Evolutionary conservation across 441 rosid genomes (phyloP).

Genomic region (Croton laevigatus): DNA sequence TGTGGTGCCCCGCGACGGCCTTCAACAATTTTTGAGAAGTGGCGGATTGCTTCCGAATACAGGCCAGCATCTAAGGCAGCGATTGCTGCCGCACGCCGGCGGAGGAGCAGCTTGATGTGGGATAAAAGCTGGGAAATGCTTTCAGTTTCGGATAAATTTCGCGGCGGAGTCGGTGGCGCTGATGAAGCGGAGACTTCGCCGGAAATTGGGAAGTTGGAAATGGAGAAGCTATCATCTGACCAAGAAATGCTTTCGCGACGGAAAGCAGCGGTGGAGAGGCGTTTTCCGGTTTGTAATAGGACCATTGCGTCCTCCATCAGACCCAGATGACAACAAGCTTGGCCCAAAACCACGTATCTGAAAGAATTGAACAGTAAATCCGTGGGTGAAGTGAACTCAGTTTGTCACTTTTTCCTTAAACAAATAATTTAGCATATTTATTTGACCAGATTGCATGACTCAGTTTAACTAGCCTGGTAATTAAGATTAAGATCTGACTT

Average conservation of each 20-base stretch:
- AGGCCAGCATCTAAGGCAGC: slow-evolving; percentile 82
- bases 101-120: slow-evolving; percentile 77
- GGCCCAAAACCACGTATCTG: slow-evolving; percentile 85
- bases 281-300: slow-evolving; percentile 93
- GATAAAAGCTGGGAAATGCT: slow-evolving; percentile 60
- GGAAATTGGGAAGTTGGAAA: slow-evolving; percentile 39
- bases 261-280: slow-evolving; percentile 77
- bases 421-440: background rate
- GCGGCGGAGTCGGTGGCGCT: slow-evolving; percentile 57
- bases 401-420: background rate
- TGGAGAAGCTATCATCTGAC: slow-evolving; percentile 86
- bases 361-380: slow-evolving; percentile 1
- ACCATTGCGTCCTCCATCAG: slow-evolving; percentile 96
- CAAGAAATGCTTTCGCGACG: slow-evolving; percentile 85
- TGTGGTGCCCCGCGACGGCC: slow-evolving; percentile 83
- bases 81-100: slow-evolving; percentile 80
- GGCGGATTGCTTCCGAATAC: slow-evolving; percentile 75
- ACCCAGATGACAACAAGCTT: slow-evolving; percentile 91
- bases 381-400: background rate
- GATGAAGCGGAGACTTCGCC: slow-evolving; percentile 29
- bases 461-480: background rate
- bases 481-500: slow-evolving; percentile 4
- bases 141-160: slow-evolving; percentile 47
- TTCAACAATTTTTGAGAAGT: slow-evolving; percentile 78
- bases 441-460: too few species aligned